Percentiles rank a stretch among this genome's conserved stretches.
phyloP scores from a whole-genome alignment of 345 rosid species.

The Brassica napus region DNA sequence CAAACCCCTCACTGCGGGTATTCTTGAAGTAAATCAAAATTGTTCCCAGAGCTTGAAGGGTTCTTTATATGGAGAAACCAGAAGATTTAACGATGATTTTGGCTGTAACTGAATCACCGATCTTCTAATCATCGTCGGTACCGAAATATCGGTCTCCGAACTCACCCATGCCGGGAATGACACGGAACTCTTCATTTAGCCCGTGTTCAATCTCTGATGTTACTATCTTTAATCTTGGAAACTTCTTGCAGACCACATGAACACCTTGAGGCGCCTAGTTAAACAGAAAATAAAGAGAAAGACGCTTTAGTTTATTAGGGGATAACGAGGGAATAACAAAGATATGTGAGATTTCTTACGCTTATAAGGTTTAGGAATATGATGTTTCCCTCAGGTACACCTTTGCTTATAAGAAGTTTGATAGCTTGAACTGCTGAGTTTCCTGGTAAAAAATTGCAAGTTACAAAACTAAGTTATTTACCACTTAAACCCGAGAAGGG shows the following conservation, averaged over 20 bases:
- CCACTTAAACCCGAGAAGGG: neutral
- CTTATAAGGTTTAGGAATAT: slow-evolving; percentile 90
- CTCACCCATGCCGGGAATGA: slow-evolving; percentile 94
- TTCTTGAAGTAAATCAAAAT: slow-evolving; percentile 24
- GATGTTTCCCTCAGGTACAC: slow-evolving; percentile 85
- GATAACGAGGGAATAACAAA: neutral
- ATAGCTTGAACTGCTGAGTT: slow-evolving; percentile 94
- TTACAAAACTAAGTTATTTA: neutral
- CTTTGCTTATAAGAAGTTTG: slow-evolving; percentile 71
- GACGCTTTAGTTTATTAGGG: neutral
- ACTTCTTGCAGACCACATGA: slow-evolving; percentile 84
- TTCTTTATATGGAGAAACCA: slow-evolving; percentile 5
- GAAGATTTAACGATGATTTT: neutral
- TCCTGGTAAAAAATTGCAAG: slow-evolving; percentile 43
- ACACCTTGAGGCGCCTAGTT: slow-evolving; percentile 92
- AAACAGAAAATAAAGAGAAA: neutral
- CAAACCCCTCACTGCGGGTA: slow-evolving; percentile 16
- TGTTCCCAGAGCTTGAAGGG: slow-evolving; percentile 21
- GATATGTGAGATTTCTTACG: slow-evolving; percentile 47
- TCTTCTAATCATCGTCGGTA: slow-evolving; percentile 71
- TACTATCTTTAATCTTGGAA: slow-evolving; percentile 86
- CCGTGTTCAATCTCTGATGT: slow-evolving; percentile 90
- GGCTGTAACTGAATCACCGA: slow-evolving; percentile 8
- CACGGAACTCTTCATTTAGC: slow-evolving; percentile 78
- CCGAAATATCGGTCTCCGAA: slow-evolving; percentile 95